Conservation (phyloP, 345 rosid genomes). For the Aethionema arabicum region DNA sequence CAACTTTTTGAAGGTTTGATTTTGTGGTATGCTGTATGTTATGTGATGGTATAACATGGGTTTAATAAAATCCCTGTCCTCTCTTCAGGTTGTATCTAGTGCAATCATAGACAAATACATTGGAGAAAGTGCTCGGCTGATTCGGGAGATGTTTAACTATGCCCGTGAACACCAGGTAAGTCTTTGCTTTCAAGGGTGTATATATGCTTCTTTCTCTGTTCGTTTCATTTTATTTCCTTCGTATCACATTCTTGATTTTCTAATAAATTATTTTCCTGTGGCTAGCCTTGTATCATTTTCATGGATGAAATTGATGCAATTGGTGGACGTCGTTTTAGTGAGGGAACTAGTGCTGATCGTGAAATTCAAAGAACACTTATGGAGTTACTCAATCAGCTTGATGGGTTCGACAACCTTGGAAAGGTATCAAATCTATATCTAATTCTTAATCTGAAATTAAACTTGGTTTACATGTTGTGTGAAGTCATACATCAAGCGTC, state of each 20-base stretch:
- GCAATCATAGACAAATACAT: slow-evolving; percentile 96
- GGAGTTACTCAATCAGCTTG: slow-evolving; percentile 98
- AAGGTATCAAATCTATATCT: slow-evolving; percentile 51
- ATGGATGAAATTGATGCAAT: slow-evolving; percentile 99
- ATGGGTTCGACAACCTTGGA: slow-evolving; percentile 96
- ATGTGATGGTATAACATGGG: not conserved
- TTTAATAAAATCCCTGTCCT: slow-evolving; percentile 12
- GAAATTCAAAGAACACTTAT: slow-evolving; percentile 96
- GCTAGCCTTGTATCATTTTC: slow-evolving; percentile 94
- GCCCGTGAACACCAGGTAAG: slow-evolving; percentile 97
- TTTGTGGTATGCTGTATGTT: slow-evolving; percentile 4
- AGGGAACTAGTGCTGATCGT: slow-evolving; percentile 99
- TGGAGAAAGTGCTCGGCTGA: slow-evolving; percentile 97
- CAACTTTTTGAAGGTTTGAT: slow-evolving; percentile 80
- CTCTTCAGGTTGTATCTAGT: slow-evolving; percentile 80
- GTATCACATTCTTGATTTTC: slow-evolving; percentile 2
- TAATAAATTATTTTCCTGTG: slow-evolving; percentile 14
- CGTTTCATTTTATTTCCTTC: not conserved
- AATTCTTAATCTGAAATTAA: not conserved
- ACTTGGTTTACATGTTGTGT: not conserved
- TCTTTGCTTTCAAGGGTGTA: not conserved
- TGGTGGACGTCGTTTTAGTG: slow-evolving; percentile 97
- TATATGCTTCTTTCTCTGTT: slow-evolving; percentile 10
- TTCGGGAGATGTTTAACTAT: slow-evolving; percentile 96
- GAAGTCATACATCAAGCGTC: not conserved